phyloP scores from a whole-genome alignment of 768 basidiomycete genomes.

The Rhodocollybia butyracea region DNA sequence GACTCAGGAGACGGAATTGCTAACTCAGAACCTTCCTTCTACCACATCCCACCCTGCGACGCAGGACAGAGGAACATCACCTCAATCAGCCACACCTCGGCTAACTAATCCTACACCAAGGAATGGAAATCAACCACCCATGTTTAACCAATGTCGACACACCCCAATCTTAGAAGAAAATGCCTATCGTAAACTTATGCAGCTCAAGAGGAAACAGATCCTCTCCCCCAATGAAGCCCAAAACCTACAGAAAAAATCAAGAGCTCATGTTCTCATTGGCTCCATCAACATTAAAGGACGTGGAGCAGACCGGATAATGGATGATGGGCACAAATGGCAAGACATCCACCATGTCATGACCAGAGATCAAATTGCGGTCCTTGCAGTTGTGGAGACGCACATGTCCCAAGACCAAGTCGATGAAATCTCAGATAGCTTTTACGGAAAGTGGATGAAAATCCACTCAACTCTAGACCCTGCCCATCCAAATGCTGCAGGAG shows the following conservation, averaged over 20 bases:
- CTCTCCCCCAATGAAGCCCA: background rate
- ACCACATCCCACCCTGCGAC: too few relatives aligned
- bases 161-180: background rate
- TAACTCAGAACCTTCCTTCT: too few relatives aligned
- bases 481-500: slow-evolving; percentile 8
- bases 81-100: background rate
- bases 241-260: slow-evolving; percentile 2
- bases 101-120: background rate
- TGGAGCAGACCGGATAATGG: background rate
- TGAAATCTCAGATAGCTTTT: background rate
- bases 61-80: too few relatives aligned
- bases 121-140: background rate
- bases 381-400: slow-evolving; percentile 22
- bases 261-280: slow-evolving; percentile 4
- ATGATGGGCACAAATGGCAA: slow-evolving; percentile 16
- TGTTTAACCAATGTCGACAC: background rate
- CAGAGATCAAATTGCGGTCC: slow-evolving; percentile 12
- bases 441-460: slow-evolving; percentile 3
- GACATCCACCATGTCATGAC: slow-evolving; percentile 11
- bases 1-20: too few relatives aligned
- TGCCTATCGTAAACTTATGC: background rate
- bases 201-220: background rate
- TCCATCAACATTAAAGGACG: slow-evolving; percentile 17
- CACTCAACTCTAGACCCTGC: background rate
- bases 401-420: slow-evolving; percentile 1